These are phyloP conservation scores for Penicillium psychrosexuale DNA, from an alignment of 2,329 filamentous ascomycete genomes.

Conservation along the genomic window DNA sequence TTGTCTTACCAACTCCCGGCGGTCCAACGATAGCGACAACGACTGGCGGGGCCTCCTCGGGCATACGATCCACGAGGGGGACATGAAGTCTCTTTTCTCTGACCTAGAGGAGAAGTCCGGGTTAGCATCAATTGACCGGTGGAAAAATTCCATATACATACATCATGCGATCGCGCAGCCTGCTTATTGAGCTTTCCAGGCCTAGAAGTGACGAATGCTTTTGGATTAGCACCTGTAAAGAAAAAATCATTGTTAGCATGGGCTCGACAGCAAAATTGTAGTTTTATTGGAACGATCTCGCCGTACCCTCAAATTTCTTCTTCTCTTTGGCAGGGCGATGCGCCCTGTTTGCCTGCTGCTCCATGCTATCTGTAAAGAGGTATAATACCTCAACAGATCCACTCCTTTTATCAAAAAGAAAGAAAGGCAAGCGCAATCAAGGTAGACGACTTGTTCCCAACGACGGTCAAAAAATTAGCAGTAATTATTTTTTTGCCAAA, in stretches of 20 bases:
- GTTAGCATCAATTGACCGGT: constrained; percentile 17
- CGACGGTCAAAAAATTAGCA: constrained; percentile 31
- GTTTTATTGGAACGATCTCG: constrained; percentile 10
- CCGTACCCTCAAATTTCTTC: constrained; percentile 66
- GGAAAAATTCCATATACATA: constrained; percentile 28
- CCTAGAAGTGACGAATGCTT: constrained; percentile 81
- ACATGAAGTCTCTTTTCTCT: constrained; percentile 97
- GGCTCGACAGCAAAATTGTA: constrained; percentile 8
- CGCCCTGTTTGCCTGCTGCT: constrained; percentile 77
- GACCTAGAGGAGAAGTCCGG: constrained; percentile 54
- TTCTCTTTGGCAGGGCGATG: constrained; percentile 88
- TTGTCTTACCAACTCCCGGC: constrained; percentile 88
- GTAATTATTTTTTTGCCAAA: constrained; percentile 28
- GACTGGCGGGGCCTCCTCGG: constrained; percentile 90
- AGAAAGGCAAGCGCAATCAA: constrained; percentile 14
- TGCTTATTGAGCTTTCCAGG: constrained; percentile 77
- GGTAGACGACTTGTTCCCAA: constrained; percentile 16
- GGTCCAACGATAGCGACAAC: constrained; percentile 93
- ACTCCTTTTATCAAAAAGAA: constrained; percentile 17
- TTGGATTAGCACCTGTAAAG: constrained; percentile 69
- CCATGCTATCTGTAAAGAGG: constrained; percentile 55
- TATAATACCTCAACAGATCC: constrained; percentile 25
- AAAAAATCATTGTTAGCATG: constrained; percentile 8
- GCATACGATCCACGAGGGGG: constrained; percentile 89
- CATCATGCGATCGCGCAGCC: constrained; percentile 55